Percentiles rank a stretch among this genome's conserved stretches.
Conservation (phyloP, 352 stramenopile species). For the Globisporangium camurandrum region DNA sequence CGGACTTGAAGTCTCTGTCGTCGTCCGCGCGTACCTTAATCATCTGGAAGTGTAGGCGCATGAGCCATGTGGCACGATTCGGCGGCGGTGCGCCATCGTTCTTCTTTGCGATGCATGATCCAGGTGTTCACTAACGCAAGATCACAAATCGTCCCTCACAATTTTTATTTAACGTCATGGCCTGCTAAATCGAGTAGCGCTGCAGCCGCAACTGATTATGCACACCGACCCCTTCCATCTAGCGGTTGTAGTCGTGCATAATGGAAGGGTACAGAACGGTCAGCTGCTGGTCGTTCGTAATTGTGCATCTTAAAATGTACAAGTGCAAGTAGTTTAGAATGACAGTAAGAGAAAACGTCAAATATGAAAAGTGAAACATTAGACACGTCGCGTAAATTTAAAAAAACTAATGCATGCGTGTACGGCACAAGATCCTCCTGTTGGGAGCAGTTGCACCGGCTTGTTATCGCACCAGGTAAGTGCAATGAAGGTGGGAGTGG, state of each 20-base stretch:
- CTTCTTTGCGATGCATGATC: no score
- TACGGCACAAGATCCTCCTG: neutral
- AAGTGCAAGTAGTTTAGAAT: neutral
- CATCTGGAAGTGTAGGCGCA: no score
- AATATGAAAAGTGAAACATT: no score
- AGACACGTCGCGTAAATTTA: neutral
- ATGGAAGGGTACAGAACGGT: neutral
- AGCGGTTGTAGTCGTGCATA: neutral
- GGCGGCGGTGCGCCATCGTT: no score
- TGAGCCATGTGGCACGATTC: no score
- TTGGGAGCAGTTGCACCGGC: neutral
- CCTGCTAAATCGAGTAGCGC: no score
- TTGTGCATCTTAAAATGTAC: neutral
- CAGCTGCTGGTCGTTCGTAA: neutral
- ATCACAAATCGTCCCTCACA: no score
- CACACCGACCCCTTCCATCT: neutral
- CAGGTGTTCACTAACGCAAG: no score
- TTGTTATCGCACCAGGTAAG: neutral
- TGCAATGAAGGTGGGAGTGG: no score
- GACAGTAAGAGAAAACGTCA: neutral
- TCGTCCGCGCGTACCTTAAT: no score
- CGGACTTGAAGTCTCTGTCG: no score
- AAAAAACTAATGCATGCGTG: neutral
- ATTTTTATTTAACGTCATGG: no score
- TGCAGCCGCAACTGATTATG: neutral